phyloP scores from a whole-genome alignment of 208 protist species.

The Pavlovales sp. region DNA sequence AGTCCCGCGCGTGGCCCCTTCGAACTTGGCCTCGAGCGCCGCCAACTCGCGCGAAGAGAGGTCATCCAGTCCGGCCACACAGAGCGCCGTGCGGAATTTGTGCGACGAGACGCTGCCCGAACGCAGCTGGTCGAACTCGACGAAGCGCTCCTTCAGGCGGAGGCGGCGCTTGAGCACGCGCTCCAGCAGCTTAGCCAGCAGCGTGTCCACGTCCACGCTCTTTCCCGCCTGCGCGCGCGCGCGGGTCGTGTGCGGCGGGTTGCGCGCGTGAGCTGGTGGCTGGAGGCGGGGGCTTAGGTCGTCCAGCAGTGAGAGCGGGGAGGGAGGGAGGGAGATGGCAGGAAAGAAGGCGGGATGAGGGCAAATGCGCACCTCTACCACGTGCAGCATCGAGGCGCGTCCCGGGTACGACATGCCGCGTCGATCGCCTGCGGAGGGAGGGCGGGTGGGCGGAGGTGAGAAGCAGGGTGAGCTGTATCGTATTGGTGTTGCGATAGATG shows the following conservation, averaged over 20 bases:
- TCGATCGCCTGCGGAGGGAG: too few relatives aligned
- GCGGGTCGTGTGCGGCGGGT: too few relatives aligned
- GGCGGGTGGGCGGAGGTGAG: too few relatives aligned
- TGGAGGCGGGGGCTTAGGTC: too few relatives aligned
- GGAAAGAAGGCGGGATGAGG: too few relatives aligned
- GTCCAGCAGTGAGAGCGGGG: too few relatives aligned
- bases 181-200: not conserved
- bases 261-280: too few relatives aligned
- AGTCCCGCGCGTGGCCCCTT: not conserved
- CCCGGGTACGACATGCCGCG: not conserved
- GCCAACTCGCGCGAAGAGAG: not conserved
- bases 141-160: slow-evolving; percentile 14
- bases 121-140: slow-evolving; percentile 25
- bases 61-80: not conserved
- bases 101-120: not conserved
- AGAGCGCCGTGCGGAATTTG: slow-evolving; percentile 33
- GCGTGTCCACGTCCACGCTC: not conserved
- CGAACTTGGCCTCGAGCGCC: not conserved
- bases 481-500: too few relatives aligned
- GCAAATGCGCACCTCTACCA: not conserved
- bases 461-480: too few relatives aligned
- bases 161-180: not conserved
- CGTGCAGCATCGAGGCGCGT: not conserved
- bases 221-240: not conserved
- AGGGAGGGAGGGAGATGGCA: too few relatives aligned